A percentile compares a stretch with the other conserved stretches of the same genome.
Evolutionary conservation across 164 flowering plant species (phyloP).

Genomic region (Dillenia suffruticosa): DNA sequence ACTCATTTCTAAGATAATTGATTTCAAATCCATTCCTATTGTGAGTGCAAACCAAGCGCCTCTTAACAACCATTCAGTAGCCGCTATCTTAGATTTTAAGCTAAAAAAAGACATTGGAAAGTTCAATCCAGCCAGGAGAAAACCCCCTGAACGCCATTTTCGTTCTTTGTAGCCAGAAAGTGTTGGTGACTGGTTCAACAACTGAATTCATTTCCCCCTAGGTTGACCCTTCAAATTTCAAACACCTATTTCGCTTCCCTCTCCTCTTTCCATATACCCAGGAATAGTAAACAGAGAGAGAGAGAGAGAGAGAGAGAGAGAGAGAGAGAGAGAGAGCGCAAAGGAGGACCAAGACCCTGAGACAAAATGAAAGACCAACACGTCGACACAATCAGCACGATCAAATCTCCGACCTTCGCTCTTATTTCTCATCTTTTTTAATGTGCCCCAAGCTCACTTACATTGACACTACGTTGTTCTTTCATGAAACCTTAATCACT

Average conservation of each 20-base stretch:
- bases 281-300: neutral
- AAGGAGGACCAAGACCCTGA: slow-evolving; percentile 15
- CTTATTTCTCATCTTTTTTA: neutral
- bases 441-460: neutral
- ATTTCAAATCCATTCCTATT: too few relatives aligned
- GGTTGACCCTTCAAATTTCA: neutral
- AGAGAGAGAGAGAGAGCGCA: neutral
- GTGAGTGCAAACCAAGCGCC: too few relatives aligned
- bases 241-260: slow-evolving; percentile 3
- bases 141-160: too few relatives aligned
- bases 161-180: too few relatives aligned
- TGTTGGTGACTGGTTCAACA: slow-evolving; percentile 12
- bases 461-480: too few relatives aligned
- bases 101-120: too few relatives aligned
- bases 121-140: too few relatives aligned
- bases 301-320: neutral
- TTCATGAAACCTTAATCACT: neutral
- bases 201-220: neutral
- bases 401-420: neutral
- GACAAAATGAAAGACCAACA: slow-evolving; percentile 8
- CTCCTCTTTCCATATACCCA: neutral
- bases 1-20: too few relatives aligned
- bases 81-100: too few relatives aligned
- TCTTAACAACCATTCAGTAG: too few relatives aligned
- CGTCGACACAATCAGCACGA: neutral